These are phyloP conservation scores for Ascochyta rabiei DNA, from an alignment of 2,329 filamentous ascomycete species.

Conservation along the genomic window DNA sequence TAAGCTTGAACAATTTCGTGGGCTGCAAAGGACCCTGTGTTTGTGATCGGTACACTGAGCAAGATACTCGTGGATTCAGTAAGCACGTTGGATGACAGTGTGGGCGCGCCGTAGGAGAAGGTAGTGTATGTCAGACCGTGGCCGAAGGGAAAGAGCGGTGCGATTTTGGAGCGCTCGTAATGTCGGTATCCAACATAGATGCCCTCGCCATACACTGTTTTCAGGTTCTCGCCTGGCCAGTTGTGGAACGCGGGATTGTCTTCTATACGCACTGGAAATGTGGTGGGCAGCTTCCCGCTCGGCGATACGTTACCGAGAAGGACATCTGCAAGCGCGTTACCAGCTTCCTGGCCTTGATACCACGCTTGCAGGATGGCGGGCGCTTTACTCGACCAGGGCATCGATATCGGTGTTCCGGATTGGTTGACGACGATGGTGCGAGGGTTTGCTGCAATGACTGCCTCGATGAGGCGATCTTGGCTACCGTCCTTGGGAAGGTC, in stretches of 20 bases:
- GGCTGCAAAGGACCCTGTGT: slow-evolving; percentile 63
- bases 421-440: slow-evolving; percentile 75
- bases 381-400: slow-evolving; percentile 72
- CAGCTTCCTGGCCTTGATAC: slow-evolving; percentile 88
- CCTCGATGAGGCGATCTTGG: slow-evolving; percentile 68
- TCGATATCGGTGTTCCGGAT: slow-evolving; percentile 73
- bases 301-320: slow-evolving; percentile 77
- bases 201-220: slow-evolving; percentile 73
- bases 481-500: slow-evolving; percentile 62
- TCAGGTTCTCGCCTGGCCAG: slow-evolving; percentile 73
- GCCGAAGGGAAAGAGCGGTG: slow-evolving; percentile 75
- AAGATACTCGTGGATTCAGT: slow-evolving; percentile 53
- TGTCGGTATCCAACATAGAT: slow-evolving; percentile 75
- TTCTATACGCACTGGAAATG: slow-evolving; percentile 65
- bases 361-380: slow-evolving; percentile 75
- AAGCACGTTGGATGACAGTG: slow-evolving; percentile 58
- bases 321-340: slow-evolving; percentile 79
- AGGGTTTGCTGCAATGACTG: slow-evolving; percentile 68
- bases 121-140: slow-evolving; percentile 79
- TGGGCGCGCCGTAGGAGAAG: slow-evolving; percentile 68
- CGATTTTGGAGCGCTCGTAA: slow-evolving; percentile 67
- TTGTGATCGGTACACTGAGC: slow-evolving; percentile 58
- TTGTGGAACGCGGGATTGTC: slow-evolving; percentile 75
- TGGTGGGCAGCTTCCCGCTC: slow-evolving; percentile 74
- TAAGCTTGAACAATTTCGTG: slow-evolving; percentile 73